Evolutionary conservation across 257 asterid species (phyloP).

Genomic region (Petunia secreta): DNA sequence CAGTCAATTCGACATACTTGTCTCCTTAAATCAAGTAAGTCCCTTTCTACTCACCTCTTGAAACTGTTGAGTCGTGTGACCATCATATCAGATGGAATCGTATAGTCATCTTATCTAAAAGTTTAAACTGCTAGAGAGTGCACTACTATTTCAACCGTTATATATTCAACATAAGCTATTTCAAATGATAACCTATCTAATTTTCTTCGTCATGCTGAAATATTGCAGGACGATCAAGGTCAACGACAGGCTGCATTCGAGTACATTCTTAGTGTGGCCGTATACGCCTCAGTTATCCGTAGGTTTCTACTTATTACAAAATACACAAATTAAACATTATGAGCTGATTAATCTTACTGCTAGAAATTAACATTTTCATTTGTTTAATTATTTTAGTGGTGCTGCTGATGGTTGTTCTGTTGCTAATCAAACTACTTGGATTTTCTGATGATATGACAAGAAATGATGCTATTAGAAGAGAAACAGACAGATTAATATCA

Average conservation of each 20-base stretch:
- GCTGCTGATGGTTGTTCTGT: slow-evolving; percentile 42
- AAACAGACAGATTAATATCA: slow-evolving; percentile 42
- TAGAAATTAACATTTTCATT: background rate
- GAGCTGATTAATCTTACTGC: background rate
- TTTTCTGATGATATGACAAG: slow-evolving; percentile 7
- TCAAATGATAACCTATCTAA: background rate
- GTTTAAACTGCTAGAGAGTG: background rate
- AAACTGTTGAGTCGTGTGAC: too few relatives aligned
- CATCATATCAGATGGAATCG: background rate
- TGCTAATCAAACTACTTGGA: slow-evolving; percentile 51
- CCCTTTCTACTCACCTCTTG: background rate
- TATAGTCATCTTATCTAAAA: background rate
- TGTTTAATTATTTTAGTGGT: slow-evolving; percentile 36
- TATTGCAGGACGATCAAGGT: slow-evolving; percentile 25
- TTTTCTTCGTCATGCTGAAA: background rate
- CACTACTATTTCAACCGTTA: too few relatives aligned
- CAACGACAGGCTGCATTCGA: slow-evolving; percentile 28
- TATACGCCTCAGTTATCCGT: slow-evolving; percentile 37
- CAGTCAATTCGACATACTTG: background rate
- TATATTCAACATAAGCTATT: too few relatives aligned
- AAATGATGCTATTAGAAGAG: slow-evolving; percentile 25
- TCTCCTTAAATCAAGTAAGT: slow-evolving; percentile 1
- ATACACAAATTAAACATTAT: background rate
- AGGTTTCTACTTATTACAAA: slow-evolving; percentile 24
- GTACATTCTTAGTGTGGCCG: slow-evolving; percentile 18